Base-by-base conservation (phyloP, 2,329 filamentous ascomycete genomes). In the Beauveria pseudobassiana region DNA sequence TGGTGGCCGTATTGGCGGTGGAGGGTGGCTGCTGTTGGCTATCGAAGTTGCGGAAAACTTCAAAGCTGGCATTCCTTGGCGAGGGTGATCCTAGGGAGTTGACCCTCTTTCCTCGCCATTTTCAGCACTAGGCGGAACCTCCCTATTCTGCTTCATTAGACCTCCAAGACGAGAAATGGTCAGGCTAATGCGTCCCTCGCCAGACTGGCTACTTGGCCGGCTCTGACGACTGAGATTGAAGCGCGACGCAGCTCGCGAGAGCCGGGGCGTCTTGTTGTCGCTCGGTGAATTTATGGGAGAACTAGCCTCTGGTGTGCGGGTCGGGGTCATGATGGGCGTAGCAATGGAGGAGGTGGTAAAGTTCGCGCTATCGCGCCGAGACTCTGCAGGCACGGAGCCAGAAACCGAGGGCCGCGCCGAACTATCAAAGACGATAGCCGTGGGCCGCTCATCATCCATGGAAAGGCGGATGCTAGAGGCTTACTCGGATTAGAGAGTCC, bases 181-280 rank as follows among this genome's bases (percentile, higher is more conserved):
- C 20, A 81, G 74, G 67, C 82, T 85, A 61, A 85, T 80, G 4
- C 85, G 78, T 18, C 77, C 78, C 65, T 87, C 85, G 30, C 83
- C 82, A 1, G 77, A 80, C 66, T 86, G 83, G 67, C 85, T 87
- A 20, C 74, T 74, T 5, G 85, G 82, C 14, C 85, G 80, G 65
- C 84, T 85, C 66, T 79, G 71, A 73, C 66, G 75, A 66, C 59
- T 75, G 67, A 72, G 76, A 70, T 79, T 73, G 65, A 87, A 84
- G 52, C 78, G 79, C 5, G 82, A 80, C 16, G 84, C 83, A 1
- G 84, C 83, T 16, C 84, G 78, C 8, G 82, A 85, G 12, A 87
- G 68, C 9, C 84, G 76, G 30, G 83, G 80, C 3, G 79, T 75
- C 1, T 82, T 80, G 0, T 74, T 75, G 65, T 86, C 84, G 63